Base-by-base conservation (phyloP, 768 basidiomycete genomes). In the Exsudoporus frostii region DNA sequence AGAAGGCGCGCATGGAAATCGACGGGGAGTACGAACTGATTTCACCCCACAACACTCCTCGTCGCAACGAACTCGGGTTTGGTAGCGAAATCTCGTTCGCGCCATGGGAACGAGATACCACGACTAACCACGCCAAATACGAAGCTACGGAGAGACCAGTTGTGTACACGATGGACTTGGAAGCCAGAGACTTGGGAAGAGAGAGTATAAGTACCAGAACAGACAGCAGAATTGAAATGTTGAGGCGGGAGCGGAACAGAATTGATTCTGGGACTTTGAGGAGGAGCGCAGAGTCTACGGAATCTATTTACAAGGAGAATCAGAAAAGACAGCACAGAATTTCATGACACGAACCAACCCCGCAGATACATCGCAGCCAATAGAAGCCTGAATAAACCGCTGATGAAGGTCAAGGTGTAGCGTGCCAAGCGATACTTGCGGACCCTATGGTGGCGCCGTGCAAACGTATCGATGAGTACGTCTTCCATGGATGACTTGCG, bases 401-500 rank as follows among this genome's bases (percentile, higher is more conserved):
- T 80, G 38, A 74, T 66, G 33, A 71, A 56, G 53, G 79, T 74
- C n/a, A 81, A 72, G 4, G 74, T 40, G 32, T 60, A 66, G 43
- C 84, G 73, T 19, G 86, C 68, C 33, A 74, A 52, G 37, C 65
- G 57, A 45, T 84, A 68, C 51, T 66, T 73, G 25, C 70, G 66
- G 63, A 81, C 80, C 62, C 77, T 80, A n/a, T 78, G 78, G 59
- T 73, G 72, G 41, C 71, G 79, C 50, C 77, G 75, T 17, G 83
- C 80, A 63, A 88, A 81, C 1, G 81, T 74, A 57, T 86, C 79
- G 17, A 84, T 60, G 46, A 89, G 64, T 38, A 90, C 73, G 55
- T 88, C 87, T 65, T 88, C 83, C 34, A 84, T 65, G 55, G 86
- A 82, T 30, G 78, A 75, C 65, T 81, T 79, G 59, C 81, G 80